Evolutionary conservation across 495 filamentous ascomycete genomes (phyloP).

Genomic region (Hypoxylon fuscum): DNA sequence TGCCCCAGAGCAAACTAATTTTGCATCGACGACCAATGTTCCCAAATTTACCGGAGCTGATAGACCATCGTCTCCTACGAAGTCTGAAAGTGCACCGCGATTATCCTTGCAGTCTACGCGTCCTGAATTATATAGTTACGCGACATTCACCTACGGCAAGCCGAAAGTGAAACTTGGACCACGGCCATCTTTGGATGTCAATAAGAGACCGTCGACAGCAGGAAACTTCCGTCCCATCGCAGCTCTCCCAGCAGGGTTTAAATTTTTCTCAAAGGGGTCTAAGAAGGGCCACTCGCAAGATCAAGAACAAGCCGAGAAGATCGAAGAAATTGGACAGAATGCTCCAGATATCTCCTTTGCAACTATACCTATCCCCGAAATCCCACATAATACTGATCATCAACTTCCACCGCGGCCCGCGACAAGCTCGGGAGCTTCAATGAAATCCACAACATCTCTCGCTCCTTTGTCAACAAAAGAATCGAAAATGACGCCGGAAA

Average conservation of each 20-base stretch:
- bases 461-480: conserved; percentile 54
- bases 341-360: conserved; percentile 26
- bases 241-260: conserved; percentile 67
- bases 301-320: conserved; percentile 30
- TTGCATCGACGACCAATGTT: conserved; percentile 48
- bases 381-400: conserved; percentile 43
- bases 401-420: conserved; percentile 53
- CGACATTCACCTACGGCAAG: conserved; percentile 64
- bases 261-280: conserved; percentile 55
- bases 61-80: conserved; percentile 50
- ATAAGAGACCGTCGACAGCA: conserved; percentile 70
- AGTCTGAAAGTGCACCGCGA: conserved; percentile 51
- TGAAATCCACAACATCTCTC: conserved; percentile 53
- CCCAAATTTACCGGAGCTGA: conserved; percentile 52
- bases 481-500: conserved; percentile 82
- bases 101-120: conserved; percentile 73
- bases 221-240: conserved; percentile 75
- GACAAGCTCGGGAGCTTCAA: conserved; percentile 62
- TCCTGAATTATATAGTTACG: conserved; percentile 68
- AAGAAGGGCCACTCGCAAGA: conserved; percentile 53
- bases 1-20: conserved; percentile 50
- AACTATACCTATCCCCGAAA: conserved; percentile 34
- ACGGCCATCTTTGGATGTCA: conserved; percentile 76
- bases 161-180: conserved; percentile 86
- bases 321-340: conserved; percentile 43